These are phyloP conservation scores for Tagetes erecta DNA, from an alignment of 129 eudicot species.

Conservation along the genomic window DNA sequence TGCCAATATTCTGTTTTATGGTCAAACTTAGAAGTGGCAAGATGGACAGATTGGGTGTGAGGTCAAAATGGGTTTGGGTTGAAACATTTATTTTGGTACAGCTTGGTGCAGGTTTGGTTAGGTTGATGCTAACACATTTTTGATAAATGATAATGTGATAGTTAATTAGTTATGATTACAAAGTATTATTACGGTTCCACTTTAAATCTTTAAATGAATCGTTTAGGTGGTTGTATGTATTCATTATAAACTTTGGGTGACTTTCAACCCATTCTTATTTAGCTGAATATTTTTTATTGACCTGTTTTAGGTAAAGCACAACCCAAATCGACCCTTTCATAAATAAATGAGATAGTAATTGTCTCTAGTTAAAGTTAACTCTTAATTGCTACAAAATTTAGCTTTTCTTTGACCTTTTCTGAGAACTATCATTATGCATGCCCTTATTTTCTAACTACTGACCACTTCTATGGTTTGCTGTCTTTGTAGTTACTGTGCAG, in stretches of 20 bases:
- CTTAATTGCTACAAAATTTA: constrained; percentile 3
- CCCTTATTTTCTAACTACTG: not conserved
- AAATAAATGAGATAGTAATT: not conserved
- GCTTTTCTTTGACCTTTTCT: not conserved
- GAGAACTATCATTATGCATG: constrained; percentile 21
- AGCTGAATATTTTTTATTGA: not conserved
- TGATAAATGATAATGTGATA: constrained; percentile 1
- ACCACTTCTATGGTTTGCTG: constrained; percentile 4
- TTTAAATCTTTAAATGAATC: not conserved
- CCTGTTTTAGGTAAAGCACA: not conserved
- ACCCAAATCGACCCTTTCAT: not conserved
- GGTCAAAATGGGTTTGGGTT: not conserved
- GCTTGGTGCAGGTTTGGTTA: not conserved
- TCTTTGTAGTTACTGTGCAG: constrained; percentile 85
- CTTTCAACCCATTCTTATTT: not conserved
- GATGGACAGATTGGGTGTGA: not conserved
- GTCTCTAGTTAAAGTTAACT: constrained; percentile 8
- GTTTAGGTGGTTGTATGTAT: constrained; percentile 5
- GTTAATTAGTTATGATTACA: not conserved
- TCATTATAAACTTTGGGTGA: not conserved
- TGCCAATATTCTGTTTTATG: constrained; percentile 19
- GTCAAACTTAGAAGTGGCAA: constrained; percentile 18
- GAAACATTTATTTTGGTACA: not conserved
- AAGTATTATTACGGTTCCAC: not conserved
- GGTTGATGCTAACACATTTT: not conserved